These are phyloP conservation scores for Aspergillus biplanus DNA, from an alignment of 495 filamentous ascomycete species.

Conservation along the genomic window DNA sequence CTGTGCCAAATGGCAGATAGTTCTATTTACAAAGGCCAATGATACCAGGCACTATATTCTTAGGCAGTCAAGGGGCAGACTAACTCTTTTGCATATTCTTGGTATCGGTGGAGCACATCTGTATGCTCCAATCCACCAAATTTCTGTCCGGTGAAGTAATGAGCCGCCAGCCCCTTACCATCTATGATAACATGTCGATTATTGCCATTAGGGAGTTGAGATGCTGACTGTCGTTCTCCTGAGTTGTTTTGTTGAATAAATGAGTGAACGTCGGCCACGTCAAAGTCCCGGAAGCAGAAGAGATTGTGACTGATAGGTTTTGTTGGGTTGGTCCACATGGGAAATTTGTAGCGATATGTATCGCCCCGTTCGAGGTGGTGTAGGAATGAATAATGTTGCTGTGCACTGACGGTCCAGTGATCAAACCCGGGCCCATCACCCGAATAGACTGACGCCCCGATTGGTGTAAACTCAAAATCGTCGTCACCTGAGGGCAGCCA, in stretches of 20 bases:
- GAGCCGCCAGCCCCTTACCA: constrained; percentile 54
- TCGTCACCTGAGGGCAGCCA: constrained; percentile 34
- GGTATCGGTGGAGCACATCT: constrained; percentile 56
- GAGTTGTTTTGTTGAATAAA: constrained; percentile 19
- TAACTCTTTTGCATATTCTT: constrained; percentile 54
- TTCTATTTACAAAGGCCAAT: background rate
- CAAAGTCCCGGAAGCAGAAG: constrained; percentile 50
- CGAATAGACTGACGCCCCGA: constrained; percentile 35
- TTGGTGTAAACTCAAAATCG: constrained; percentile 33
- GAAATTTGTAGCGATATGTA: constrained; percentile 55
- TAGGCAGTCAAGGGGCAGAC: constrained; percentile 34
- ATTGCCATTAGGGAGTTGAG: constrained; percentile 12
- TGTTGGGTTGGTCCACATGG: constrained; percentile 50
- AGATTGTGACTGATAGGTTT: constrained; percentile 50
- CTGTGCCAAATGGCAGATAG: background rate
- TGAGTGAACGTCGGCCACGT: constrained; percentile 30
- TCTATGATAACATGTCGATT: constrained; percentile 49
- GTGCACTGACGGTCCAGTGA: constrained; percentile 55
- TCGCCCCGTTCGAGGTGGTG: constrained; percentile 51
- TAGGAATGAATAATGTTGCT: constrained; percentile 60
- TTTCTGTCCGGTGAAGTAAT: constrained; percentile 47
- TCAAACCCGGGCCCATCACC: constrained; percentile 39
- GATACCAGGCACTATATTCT: background rate
- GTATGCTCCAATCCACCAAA: constrained; percentile 47
- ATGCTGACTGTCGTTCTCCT: constrained; percentile 4